Evolutionary conservation across 176 grass and related monocot species (phyloP), one percentile per base, ranked within the genome.

Genomic region (Musa acuminata): DNA sequence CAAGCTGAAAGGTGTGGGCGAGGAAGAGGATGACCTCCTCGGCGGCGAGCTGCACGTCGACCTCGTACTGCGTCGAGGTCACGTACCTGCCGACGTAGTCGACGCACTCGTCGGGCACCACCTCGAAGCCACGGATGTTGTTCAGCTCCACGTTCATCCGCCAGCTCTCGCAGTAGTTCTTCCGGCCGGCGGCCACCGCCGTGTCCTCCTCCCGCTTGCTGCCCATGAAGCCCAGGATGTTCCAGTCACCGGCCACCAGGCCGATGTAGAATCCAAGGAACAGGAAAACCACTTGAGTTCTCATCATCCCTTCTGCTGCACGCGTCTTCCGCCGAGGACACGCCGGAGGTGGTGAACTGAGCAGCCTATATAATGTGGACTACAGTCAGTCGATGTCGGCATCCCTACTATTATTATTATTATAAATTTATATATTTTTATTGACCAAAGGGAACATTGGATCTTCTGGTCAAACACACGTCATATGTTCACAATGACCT

Each of bases 111-210:
- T 20, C 8, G 4, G 75, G 75, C 11, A 77, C 58, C 43, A 53
- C 60, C 20, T 77, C 59, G 75, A 77, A 77, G 2, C 75, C 60
- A 8, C 75, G 75, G 57, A 77, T 77, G 60, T 77, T 77, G 75
- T 77, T 22, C 48, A 77, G 59, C 43, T 77, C 75, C 58, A 66
- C 75, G 22, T 77, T 77, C n/a, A 77, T 77, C n/a, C 75, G 60
- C 75, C 75, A 77, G 26, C 54, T 58, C 75, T 77, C 75, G 75
- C 75, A 77, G 75, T 77, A 77, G 20, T 77, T 22, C n/a, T 10
- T 13, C 48, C 66, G 29, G 49, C 60, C 26, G 60, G 14, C 51
- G n/a, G 13, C 58, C 48, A 74, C 1, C 16, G 72, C 13, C 48
- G 29, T 53, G 52, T 10, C n/a, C 5, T 63, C 58, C 2, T 64